phyloP scores from a whole-genome alignment of 371 early-diverging fungal genomes.

The Sporodiniella umbellata region DNA sequence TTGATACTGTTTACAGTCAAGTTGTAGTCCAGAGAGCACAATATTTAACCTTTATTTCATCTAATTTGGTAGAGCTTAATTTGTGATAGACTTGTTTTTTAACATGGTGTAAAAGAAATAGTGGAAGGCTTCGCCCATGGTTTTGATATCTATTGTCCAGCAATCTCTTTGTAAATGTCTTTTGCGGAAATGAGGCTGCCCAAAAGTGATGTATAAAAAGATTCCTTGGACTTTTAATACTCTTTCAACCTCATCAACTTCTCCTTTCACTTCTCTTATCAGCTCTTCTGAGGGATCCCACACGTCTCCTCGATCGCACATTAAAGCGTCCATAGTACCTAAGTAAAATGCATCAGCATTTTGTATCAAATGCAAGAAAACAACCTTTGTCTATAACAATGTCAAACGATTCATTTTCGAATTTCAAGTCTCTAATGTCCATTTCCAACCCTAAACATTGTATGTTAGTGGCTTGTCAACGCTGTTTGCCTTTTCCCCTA shows the following conservation, averaged over 20 bases:
- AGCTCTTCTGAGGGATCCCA: conserved; percentile 83
- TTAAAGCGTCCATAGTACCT: conserved; percentile 77
- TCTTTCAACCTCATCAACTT: conserved; percentile 73
- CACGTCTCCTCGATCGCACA: conserved; percentile 83
- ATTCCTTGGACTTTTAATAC: conserved; percentile 74
- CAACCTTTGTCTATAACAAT: conserved; percentile 81
- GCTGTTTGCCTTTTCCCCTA: conserved; percentile 18
- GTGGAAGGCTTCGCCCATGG: conserved; percentile 71
- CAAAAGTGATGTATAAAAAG: conserved; percentile 89
- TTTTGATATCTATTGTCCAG: conserved; percentile 64
- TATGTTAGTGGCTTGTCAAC: background rate
- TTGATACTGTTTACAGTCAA: too few species aligned
- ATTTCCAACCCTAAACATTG: conserved; percentile 64
- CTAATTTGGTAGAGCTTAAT: background rate
- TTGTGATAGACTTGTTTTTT: conserved; percentile 5
- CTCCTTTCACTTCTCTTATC: conserved; percentile 58
- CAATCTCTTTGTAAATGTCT: conserved; percentile 67
- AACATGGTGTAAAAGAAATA: conserved; percentile 72
- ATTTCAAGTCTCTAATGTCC: conserved; percentile 73
- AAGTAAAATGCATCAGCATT: background rate
- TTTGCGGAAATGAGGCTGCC: conserved; percentile 87
- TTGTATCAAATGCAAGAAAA: background rate
- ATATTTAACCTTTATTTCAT: too few species aligned
- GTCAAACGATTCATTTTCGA: conserved; percentile 63
- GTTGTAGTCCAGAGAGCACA: too few species aligned